These are phyloP conservation scores for Protomyces inundatus DNA, from an alignment of 1,139 yeast genomes.

Conservation along the genomic window DNA sequence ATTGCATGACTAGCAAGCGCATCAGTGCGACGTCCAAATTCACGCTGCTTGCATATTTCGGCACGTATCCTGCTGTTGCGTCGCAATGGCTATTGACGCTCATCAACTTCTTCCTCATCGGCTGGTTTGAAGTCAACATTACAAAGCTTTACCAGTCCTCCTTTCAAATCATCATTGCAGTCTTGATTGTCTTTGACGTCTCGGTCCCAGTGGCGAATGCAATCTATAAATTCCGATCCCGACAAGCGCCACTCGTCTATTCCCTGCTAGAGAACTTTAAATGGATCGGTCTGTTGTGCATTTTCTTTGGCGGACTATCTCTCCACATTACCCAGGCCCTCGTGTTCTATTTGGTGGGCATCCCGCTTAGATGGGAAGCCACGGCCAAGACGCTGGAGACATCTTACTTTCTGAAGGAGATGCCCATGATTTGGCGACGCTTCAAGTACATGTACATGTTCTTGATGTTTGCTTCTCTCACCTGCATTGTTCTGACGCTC, in stretches of 20 bases:
- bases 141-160: slow-evolving; percentile 29
- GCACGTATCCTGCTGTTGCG: slow-evolving; percentile 30
- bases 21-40: slow-evolving; percentile 28
- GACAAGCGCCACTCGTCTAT: slow-evolving; percentile 19
- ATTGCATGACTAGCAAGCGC: slow-evolving; percentile 18
- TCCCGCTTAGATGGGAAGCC: slow-evolving; percentile 30
- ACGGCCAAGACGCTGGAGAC: slow-evolving; percentile 26
- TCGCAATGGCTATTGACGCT: slow-evolving; percentile 27
- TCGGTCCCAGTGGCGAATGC: slow-evolving; percentile 30
- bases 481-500: not conserved
- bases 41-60: slow-evolving; percentile 30
- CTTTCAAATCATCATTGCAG: slow-evolving; percentile 27
- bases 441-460: slow-evolving; percentile 18
- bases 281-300: slow-evolving; percentile 25
- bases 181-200: slow-evolving; percentile 28
- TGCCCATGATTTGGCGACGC: slow-evolving; percentile 14
- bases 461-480: not conserved
- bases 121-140: slow-evolving; percentile 28
- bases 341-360: slow-evolving; percentile 27
- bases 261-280: slow-evolving; percentile 6
- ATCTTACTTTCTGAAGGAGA: slow-evolving; percentile 14
- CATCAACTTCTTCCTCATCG: slow-evolving; percentile 29
- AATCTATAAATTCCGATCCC: slow-evolving; percentile 26
- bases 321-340: slow-evolving; percentile 29
- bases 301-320: slow-evolving; percentile 30